Conservation (phyloP, 176 grass and related monocot genomes). For the Avena insularis region DNA sequence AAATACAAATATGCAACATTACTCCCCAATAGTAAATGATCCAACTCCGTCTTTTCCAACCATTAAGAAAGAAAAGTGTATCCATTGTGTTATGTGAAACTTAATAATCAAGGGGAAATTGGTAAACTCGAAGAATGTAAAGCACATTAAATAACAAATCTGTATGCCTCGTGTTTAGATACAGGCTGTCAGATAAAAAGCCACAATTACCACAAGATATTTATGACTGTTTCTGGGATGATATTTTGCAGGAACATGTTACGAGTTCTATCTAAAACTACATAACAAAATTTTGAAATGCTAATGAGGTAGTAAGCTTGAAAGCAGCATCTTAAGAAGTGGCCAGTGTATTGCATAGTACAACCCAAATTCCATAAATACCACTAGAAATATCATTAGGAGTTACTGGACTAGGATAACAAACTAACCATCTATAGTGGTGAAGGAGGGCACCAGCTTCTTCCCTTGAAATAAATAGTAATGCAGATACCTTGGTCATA, state of each 20-base stretch:
- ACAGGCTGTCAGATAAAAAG: background rate
- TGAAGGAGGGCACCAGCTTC: conserved; percentile 73
- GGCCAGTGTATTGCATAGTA: background rate
- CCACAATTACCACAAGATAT: background rate
- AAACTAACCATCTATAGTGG: conserved; percentile 81
- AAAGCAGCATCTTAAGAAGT: background rate
- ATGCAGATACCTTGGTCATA: conserved; percentile 56
- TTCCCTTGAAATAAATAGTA: conserved; percentile 66
- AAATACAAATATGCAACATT: background rate
- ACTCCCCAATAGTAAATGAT: conserved; percentile 4
- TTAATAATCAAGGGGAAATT: background rate
- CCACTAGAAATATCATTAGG: background rate
- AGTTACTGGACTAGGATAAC: background rate
- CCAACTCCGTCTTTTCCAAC: conserved; percentile 11
- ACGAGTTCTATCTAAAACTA: conserved; percentile 1
- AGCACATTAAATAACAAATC: background rate
- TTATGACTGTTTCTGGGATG: background rate
- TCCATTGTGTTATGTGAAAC: background rate
- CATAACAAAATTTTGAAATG: background rate
- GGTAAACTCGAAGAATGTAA: background rate
- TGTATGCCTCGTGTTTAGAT: background rate
- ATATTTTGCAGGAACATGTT: conserved; percentile 11
- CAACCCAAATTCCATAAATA: background rate
- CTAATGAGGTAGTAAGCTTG: background rate
- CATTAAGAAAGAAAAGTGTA: background rate